Conservation (phyloP, 208 protist genomes). For the Leishmania martiniquensis region DNA sequence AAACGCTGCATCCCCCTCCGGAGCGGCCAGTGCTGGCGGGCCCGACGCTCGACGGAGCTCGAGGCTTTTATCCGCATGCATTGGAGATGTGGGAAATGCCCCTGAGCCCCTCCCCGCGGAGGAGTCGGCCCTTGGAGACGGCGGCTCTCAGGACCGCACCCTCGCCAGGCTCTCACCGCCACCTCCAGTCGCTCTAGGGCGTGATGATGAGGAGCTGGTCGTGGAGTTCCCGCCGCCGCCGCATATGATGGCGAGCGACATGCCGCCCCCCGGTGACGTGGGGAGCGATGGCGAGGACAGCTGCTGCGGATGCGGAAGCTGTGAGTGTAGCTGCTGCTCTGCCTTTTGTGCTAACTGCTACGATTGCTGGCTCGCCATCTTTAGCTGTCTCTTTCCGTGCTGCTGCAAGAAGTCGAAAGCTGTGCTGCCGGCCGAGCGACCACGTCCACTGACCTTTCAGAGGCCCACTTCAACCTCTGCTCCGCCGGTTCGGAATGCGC, state of each 20-base stretch:
- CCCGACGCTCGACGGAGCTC: background rate
- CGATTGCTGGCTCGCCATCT: conserved; percentile 26
- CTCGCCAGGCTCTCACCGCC: conserved; percentile 1
- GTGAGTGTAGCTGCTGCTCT: conserved; percentile 1
- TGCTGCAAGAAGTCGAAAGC: conserved; percentile 22
- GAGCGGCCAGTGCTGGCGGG: background rate
- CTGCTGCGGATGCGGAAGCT: conserved; percentile 33
- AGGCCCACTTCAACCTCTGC: background rate
- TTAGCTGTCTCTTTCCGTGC: conserved; percentile 45
- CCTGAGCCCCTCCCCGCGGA: background rate
- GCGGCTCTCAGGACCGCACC: background rate
- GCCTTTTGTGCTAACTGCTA: background rate
- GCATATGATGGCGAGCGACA: conserved; percentile 44
- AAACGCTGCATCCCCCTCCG: background rate
- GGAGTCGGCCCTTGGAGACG: background rate
- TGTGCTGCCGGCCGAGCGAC: background rate
- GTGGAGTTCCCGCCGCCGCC: conserved; percentile 73
- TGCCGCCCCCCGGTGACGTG: conserved; percentile 44
- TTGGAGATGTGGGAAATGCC: conserved; percentile 4
- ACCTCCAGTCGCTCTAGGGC: conserved; percentile 11
- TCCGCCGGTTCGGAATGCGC: background rate
- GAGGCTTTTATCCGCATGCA: conserved; percentile 13
- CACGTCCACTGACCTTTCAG: conserved; percentile 20
- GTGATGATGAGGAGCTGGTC: conserved; percentile 32
- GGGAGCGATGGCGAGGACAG: conserved; percentile 28